A percentile compares a stretch with the other conserved stretches of the same genome.
Evolutionary conservation across 2,329 filamentous ascomycete genomes (phyloP).

Genomic region (Magnaporthiopsis incrustans): DNA sequence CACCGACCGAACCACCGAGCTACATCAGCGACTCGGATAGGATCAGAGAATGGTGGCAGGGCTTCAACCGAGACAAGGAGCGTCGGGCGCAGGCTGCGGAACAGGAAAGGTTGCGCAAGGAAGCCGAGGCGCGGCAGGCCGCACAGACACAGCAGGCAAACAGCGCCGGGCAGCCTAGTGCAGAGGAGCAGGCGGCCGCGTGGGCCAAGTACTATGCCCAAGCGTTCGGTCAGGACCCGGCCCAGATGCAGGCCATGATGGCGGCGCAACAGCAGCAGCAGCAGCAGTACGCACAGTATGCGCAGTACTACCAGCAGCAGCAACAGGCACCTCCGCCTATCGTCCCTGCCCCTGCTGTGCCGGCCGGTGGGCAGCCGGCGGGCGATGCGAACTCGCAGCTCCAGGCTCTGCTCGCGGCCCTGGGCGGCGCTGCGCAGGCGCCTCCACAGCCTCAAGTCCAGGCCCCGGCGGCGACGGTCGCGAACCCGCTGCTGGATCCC

Average conservation of each 20-base stretch:
- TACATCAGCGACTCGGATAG: conserved; percentile 41
- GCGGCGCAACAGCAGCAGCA: conserved; percentile 16
- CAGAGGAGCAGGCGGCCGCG: conserved; percentile 22
- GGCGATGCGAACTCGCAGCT: conserved; percentile 11
- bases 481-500: conserved; percentile 4
- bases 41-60: conserved; percentile 44
- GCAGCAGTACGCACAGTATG: conserved; percentile 21
- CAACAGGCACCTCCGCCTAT: conserved; percentile 13
- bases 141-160: conserved; percentile 13
- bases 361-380: conserved; percentile 1
- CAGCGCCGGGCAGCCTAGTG: conserved; percentile 12
- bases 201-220: conserved; percentile 33
- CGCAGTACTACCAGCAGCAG: conserved; percentile 26
- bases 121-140: conserved; percentile 21
- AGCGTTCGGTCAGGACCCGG: conserved; percentile 4
- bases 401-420: conserved; percentile 11
- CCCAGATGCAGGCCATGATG: conserved; percentile 20
- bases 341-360: conserved; percentile 10
- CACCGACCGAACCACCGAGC: conserved; percentile 41
- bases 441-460: background rate
- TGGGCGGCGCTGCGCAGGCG: conserved; percentile 1
- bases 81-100: conserved; percentile 13
- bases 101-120: conserved; percentile 26
- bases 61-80: conserved; percentile 29
- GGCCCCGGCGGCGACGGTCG: background rate